Conservation (phyloP, 2,329 filamentous ascomycete species). For the Colletotrichum limetticola region DNA sequence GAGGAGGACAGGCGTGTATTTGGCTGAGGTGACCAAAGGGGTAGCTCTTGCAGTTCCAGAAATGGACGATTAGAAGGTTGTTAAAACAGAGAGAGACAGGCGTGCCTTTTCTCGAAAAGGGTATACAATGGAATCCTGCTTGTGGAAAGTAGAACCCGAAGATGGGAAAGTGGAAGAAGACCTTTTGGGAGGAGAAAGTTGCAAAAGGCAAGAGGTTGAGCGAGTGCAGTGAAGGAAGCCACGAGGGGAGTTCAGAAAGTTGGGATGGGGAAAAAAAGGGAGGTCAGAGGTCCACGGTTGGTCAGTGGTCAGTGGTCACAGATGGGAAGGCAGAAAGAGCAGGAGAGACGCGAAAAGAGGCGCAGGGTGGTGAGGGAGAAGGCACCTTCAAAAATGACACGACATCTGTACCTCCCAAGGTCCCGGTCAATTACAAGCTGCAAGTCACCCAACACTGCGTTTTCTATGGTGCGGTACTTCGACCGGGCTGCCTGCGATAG, state of each 20-base stretch:
- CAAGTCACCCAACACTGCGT: not conserved
- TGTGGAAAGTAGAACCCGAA: not conserved
- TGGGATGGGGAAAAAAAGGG: not conserved
- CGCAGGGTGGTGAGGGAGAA: not conserved
- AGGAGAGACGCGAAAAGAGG: not conserved
- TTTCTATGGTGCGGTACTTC: not conserved
- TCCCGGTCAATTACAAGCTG: not conserved
- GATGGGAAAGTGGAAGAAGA: slow-evolving; percentile 19
- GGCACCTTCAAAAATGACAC: slow-evolving; percentile 28
- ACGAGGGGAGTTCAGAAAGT: slow-evolving; percentile 7
- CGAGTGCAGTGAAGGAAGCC: slow-evolving; percentile 26
- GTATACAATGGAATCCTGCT: slow-evolving; percentile 7
- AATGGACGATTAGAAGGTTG: slow-evolving; percentile 17
- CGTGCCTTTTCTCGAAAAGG: slow-evolving; percentile 8
- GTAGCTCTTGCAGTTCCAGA: not conserved
- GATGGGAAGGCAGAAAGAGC: not conserved
- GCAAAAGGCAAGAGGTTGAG: slow-evolving; percentile 15
- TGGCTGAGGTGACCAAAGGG: not conserved
- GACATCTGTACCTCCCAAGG: slow-evolving; percentile 15
- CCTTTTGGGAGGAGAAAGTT: slow-evolving; percentile 8
- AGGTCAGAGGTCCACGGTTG: not conserved
- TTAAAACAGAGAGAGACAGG: slow-evolving; percentile 1
- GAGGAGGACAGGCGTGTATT: not conserved
- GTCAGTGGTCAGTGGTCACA: not conserved
- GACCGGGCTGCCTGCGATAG: not conserved